A percentile compares a stretch with the other conserved stretches of the same genome.
phyloP scores from a whole-genome alignment of 192 early-diverging fungal species.

The Gonapodya prolifera region DNA sequence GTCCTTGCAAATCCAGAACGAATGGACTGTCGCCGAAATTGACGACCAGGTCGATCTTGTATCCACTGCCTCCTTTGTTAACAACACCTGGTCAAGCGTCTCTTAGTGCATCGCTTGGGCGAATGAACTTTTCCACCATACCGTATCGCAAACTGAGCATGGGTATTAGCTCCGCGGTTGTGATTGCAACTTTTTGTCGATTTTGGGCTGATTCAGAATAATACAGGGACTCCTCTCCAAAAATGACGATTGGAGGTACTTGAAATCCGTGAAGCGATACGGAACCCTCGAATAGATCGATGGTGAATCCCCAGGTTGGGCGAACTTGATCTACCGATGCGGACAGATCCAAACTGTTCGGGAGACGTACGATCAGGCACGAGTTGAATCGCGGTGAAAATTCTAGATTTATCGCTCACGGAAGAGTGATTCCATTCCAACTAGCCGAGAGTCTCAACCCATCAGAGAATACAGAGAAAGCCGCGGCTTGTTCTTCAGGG shows the following conservation, averaged over 20 bases:
- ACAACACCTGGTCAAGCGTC: conserved; percentile 8
- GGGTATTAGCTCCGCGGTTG: neutral
- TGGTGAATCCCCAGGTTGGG: conserved; percentile 25
- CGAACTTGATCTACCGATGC: conserved; percentile 7
- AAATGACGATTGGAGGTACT: conserved; percentile 14
- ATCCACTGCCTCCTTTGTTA: conserved; percentile 7
- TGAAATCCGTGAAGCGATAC: conserved; percentile 27
- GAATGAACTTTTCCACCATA: conserved; percentile 16
- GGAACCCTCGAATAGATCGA: conserved; percentile 24
- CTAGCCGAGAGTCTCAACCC: conserved; percentile 27
- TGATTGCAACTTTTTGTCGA: conserved; percentile 15
- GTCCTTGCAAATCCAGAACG: conserved; percentile 3
- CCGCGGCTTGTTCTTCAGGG: neutral
- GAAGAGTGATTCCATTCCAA: conserved; percentile 17
- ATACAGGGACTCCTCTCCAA: conserved; percentile 24
- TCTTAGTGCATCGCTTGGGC: conserved; percentile 28
- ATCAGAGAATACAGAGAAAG: conserved; percentile 23
- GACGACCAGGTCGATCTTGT: conserved; percentile 16
- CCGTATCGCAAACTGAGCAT: conserved; percentile 10
- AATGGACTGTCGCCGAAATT: conserved; percentile 38
- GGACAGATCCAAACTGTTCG: conserved; percentile 15
- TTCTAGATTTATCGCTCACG: conserved; percentile 2
- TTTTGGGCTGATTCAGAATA: conserved; percentile 21
- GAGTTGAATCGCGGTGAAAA: conserved; percentile 5
- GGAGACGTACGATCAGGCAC: conserved; percentile 15